phyloP scores from a whole-genome alignment of 768 basidiomycete genomes.

The Trametes cinnabarina region DNA sequence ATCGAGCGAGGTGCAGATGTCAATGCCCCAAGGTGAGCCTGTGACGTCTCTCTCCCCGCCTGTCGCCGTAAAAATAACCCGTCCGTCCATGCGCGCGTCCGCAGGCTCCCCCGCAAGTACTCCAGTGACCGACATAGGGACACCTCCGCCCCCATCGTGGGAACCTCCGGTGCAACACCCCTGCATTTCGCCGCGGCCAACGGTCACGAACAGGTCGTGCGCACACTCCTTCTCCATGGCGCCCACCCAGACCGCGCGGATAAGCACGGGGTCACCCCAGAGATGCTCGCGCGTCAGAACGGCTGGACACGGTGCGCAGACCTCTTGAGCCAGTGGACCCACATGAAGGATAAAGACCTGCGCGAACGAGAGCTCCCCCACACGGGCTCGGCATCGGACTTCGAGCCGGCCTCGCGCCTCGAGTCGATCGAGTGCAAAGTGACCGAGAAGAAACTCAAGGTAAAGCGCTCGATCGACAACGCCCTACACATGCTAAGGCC shows the following conservation, averaged over 20 bases:
- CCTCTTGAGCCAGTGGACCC: constrained; percentile 63
- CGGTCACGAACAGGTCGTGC: constrained; percentile 77
- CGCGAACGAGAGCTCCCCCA: constrained; percentile 45
- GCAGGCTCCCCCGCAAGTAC: constrained; percentile 70
- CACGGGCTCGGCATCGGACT: not conserved
- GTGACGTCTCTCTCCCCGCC: constrained; percentile 1
- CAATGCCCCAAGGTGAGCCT: constrained; percentile 81
- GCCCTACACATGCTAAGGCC: constrained; percentile 49
- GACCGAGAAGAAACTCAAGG: constrained; percentile 46
- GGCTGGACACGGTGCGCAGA: constrained; percentile 79
- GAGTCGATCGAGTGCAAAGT: constrained; percentile 18
- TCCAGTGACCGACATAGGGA: constrained; percentile 68
- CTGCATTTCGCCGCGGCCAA: constrained; percentile 97
- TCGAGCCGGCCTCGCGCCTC: constrained; percentile 7
- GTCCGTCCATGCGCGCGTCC: not conserved
- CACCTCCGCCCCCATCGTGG: constrained; percentile 66
- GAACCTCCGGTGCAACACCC: constrained; percentile 87
- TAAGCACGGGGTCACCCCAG: constrained; percentile 90
- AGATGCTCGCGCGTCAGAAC: constrained; percentile 75
- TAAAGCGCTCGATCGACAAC: constrained; percentile 80
- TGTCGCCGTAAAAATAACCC: constrained; percentile 1
- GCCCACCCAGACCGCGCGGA: constrained; percentile 80
- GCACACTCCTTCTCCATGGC: constrained; percentile 78
- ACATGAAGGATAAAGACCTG: constrained; percentile 61
- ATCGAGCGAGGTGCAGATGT: constrained; percentile 97